Conservation (phyloP, 306 rosid genomes). For the Citrullus mucosospermus region DNA sequence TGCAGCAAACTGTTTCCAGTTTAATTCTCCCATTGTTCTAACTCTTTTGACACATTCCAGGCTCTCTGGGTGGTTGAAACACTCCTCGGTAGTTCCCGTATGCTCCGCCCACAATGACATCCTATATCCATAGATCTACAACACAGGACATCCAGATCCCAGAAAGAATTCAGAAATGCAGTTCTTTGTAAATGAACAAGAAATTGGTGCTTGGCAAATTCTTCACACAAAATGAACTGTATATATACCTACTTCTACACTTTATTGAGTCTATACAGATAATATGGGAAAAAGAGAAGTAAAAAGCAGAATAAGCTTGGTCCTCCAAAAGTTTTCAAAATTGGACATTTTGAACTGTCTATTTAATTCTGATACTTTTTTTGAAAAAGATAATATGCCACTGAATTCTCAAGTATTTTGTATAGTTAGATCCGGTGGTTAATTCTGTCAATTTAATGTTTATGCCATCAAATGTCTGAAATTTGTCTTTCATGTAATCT, state of each 20-base stretch:
- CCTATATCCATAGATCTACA: constrained; percentile 78
- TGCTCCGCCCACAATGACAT: constrained; percentile 99
- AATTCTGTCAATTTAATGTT: background rate
- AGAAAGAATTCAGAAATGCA: constrained; percentile 5
- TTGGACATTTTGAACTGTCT: background rate
- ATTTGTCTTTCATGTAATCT: background rate
- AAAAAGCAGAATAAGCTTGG: background rate
- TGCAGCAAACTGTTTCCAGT: constrained; percentile 74
- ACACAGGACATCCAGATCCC: background rate
- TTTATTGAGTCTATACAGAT: background rate
- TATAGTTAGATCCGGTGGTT: background rate
- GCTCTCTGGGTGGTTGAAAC: constrained; percentile 71
- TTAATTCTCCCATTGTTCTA: constrained; percentile 52
- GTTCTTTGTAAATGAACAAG: background rate
- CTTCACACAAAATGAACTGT: background rate
- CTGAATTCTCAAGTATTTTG: background rate
- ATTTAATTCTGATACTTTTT: background rate
- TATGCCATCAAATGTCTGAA: background rate
- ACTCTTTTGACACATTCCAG: constrained; percentile 72
- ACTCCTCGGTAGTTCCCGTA: constrained; percentile 46
- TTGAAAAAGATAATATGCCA: background rate
- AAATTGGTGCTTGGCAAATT: background rate
- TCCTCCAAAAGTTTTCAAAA: background rate
- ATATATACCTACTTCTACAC: background rate
- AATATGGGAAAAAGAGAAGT: background rate